Conservation (phyloP, 495 filamentous ascomycete species). For the Lophiostoma macrostomum region DNA sequence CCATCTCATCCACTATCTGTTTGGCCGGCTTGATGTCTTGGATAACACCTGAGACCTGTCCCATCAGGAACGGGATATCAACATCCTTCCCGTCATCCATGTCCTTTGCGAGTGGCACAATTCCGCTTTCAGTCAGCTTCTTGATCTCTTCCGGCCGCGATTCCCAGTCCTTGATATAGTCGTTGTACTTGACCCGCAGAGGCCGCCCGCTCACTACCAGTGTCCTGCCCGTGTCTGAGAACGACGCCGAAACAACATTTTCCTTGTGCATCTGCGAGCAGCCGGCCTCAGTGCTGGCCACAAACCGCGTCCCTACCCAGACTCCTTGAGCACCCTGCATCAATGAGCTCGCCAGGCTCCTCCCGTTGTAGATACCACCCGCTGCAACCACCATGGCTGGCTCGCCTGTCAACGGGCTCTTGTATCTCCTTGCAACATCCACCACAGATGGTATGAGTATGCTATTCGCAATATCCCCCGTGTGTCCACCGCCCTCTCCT, state of each 20-base stretch:
- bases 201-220: constrained; percentile 77
- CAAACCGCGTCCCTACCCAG: constrained; percentile 72
- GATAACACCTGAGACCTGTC: constrained; percentile 81
- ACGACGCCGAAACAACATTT: constrained; percentile 70
- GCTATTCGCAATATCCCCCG: constrained; percentile 43
- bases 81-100: constrained; percentile 72
- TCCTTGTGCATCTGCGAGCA: constrained; percentile 76
- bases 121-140: constrained; percentile 65
- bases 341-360: constrained; percentile 43
- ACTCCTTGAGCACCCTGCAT: constrained; percentile 45
- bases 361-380: constrained; percentile 43
- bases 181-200: constrained; percentile 74
- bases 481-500: constrained; percentile 45
- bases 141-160: constrained; percentile 64
- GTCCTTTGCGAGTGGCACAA: constrained; percentile 78
- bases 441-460: constrained; percentile 46
- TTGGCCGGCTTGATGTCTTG: constrained; percentile 71
- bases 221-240: constrained; percentile 72
- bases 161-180: constrained; percentile 79
- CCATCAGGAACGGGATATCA: constrained; percentile 85
- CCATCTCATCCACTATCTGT: constrained; percentile 82
- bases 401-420: constrained; percentile 43
- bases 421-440: constrained; percentile 44
- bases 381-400: constrained; percentile 44
- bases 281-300: constrained; percentile 72